These are phyloP conservation scores for Linnemannia elongata DNA, from an alignment of 192 early-diverging fungal species.

Conservation along the genomic window DNA sequence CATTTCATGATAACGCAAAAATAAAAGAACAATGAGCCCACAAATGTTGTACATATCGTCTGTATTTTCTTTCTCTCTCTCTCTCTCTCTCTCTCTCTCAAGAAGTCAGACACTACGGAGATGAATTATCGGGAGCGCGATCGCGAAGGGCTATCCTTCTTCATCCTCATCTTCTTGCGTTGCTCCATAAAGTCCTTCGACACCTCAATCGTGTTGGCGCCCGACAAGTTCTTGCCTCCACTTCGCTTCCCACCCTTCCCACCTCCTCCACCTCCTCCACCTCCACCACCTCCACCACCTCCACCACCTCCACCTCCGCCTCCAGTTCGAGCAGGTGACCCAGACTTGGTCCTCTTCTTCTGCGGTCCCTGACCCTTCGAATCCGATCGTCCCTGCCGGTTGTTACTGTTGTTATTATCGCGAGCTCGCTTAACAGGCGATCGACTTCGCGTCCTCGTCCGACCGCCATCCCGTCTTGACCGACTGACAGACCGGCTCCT, in stretches of 20 bases:
- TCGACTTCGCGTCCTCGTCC: conserved; percentile 13
- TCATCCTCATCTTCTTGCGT: conserved; percentile 31
- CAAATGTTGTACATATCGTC: background rate
- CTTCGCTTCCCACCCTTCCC: conserved; percentile 17
- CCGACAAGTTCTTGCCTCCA: conserved; percentile 26
- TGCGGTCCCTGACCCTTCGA: conserved; percentile 12
- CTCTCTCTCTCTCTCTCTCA: background rate
- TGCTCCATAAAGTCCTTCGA: conserved; percentile 47
- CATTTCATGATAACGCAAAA: background rate
- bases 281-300: conserved; percentile 8
- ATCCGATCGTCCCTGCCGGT: conserved; percentile 4
- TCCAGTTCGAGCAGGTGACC: conserved; percentile 20
- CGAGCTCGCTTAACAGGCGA: background rate
- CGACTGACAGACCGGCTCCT: conserved; percentile 20
- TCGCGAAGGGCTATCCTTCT: conserved; percentile 21
- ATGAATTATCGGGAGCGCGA: conserved; percentile 11
- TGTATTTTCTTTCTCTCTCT: background rate
- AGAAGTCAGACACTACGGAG: background rate
- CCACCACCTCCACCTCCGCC: conserved; percentile 12
- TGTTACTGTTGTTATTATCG: conserved; percentile 17
- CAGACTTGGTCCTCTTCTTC: conserved; percentile 22
- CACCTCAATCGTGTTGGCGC: conserved; percentile 33
- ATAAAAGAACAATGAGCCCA: background rate
- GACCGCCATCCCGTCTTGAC: conserved; percentile 13
- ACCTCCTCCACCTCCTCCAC: conserved; percentile 8